Percentiles rank a stretch among this genome's conserved stretches.
These are phyloP conservation scores for Trypanosoma avium DNA, from an alignment of 208 protist species.

Conservation along the genomic window DNA sequence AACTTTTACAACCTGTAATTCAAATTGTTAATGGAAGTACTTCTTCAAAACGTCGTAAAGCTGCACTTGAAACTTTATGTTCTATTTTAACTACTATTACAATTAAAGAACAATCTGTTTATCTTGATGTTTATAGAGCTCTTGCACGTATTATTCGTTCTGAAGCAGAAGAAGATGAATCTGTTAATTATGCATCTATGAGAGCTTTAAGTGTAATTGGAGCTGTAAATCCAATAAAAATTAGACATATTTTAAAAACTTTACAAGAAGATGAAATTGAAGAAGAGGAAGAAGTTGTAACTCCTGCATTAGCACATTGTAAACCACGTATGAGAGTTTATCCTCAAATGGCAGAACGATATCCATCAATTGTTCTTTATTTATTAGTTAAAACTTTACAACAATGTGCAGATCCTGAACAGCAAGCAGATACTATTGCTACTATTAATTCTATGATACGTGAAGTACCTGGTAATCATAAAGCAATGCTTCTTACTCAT, in stretches of 20 bases:
- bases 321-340: conserved; percentile 75
- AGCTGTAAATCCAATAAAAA: conserved; percentile 79
- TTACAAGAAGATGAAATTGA: conserved; percentile 79
- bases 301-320: conserved; percentile 66
- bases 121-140: conserved; percentile 67
- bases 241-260: conserved; percentile 57
- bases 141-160: conserved; percentile 77
- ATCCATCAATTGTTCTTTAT: conserved; percentile 81
- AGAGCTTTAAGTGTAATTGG: conserved; percentile 78
- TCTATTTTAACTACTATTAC: conserved; percentile 75
- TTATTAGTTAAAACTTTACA: conserved; percentile 83
- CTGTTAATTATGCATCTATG: conserved; percentile 66
- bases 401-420: conserved; percentile 69
- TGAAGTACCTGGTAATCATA: conserved; percentile 65
- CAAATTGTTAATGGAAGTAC: conserved; percentile 71
- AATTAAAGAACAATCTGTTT: conserved; percentile 42
- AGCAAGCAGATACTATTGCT: conserved; percentile 67
- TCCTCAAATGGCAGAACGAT: conserved; percentile 70
- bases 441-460: conserved; percentile 68
- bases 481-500: conserved; percentile 72
- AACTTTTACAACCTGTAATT: conserved; percentile 60
- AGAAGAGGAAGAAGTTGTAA: conserved; percentile 81
- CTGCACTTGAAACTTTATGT: conserved; percentile 73
- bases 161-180: conserved; percentile 73
- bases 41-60: conserved; percentile 60